Evolutionary conservation across 108 stramenopile genomes (phyloP).

Genomic region (Skeletonema marinoi): DNA sequence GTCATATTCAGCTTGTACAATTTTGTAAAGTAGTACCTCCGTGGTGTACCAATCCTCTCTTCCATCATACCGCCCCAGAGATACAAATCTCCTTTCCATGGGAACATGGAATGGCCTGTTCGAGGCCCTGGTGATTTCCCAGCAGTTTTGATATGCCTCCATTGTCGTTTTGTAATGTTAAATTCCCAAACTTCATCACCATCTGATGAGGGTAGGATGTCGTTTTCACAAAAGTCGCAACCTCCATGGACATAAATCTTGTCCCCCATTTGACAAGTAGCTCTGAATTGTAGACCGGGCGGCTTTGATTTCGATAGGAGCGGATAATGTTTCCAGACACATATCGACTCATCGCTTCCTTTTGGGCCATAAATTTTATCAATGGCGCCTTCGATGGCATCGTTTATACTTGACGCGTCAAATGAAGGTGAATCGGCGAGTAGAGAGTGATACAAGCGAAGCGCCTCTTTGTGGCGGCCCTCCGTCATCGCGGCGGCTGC

Average conservation of each 20-base stretch:
- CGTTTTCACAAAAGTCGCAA: background rate
- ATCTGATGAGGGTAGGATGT: background rate
- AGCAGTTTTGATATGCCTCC: slow-evolving; percentile 9
- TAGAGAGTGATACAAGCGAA: no score
- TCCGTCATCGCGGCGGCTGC: no score
- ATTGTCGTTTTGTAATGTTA: slow-evolving; percentile 34
- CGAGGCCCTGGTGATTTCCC: slow-evolving; percentile 20
- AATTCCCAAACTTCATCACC: slow-evolving; percentile 30
- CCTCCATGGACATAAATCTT: slow-evolving; percentile 31
- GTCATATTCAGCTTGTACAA: background rate
- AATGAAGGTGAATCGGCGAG: no score
- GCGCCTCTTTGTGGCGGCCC: no score
- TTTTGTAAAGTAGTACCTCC: background rate
- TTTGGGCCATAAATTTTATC: slow-evolving; percentile 13
- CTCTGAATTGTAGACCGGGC: background rate
- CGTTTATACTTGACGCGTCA: background rate
- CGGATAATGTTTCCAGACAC: slow-evolving; percentile 13
- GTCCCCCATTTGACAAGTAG: slow-evolving; percentile 5
- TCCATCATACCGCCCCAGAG: slow-evolving; percentile 12
- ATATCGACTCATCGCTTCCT: slow-evolving; percentile 1
- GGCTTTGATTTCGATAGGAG: slow-evolving; percentile 9
- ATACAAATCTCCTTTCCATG: slow-evolving; percentile 8
- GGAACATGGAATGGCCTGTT: slow-evolving; percentile 19
- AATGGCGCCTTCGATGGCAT: slow-evolving; percentile 5
- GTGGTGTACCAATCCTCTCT: background rate